These are phyloP conservation scores for Phytophthora boehmeriae DNA, from an alignment of 352 stramenopile genomes.

Conservation along the genomic window DNA sequence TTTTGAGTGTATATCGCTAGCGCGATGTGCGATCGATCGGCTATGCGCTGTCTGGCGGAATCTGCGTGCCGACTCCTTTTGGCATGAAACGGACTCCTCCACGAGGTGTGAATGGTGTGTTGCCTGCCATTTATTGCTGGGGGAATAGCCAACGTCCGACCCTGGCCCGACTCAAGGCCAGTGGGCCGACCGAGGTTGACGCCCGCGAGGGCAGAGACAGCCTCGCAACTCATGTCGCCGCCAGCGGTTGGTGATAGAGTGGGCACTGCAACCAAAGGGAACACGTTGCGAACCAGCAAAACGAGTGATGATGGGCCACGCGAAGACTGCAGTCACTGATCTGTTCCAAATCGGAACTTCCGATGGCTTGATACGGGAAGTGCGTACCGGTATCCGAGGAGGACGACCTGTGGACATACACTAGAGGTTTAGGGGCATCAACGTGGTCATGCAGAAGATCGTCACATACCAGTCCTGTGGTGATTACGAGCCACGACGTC, in stretches of 20 bases:
- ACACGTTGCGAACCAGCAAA: neutral
- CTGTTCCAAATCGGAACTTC: too few relatives aligned
- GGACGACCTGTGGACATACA: neutral
- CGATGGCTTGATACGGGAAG: constrained; percentile 22
- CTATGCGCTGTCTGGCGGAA: too few relatives aligned
- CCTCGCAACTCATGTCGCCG: constrained; percentile 14
- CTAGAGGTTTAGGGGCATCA: neutral
- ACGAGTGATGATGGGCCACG: neutral
- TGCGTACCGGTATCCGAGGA: neutral
- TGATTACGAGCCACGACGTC: too few relatives aligned
- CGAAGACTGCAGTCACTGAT: neutral
- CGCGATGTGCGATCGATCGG: too few relatives aligned
- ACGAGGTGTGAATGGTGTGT: too few relatives aligned
- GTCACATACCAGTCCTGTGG: too few relatives aligned
- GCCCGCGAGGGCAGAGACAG: constrained; percentile 11
- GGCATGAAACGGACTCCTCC: too few relatives aligned
- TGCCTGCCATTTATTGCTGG: too few relatives aligned
- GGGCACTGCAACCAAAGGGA: neutral
- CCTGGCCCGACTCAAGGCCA: constrained; percentile 17
- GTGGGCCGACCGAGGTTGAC: constrained; percentile 8
- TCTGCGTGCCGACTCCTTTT: too few relatives aligned
- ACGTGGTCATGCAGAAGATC: neutral
- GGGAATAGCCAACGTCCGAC: constrained; percentile 9
- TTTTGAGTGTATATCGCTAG: too few relatives aligned
- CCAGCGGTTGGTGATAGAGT: neutral